Evolutionary conservation across 2,329 filamentous ascomycete genomes (phyloP).

Genomic region (Pseudocercospora cruenta): DNA sequence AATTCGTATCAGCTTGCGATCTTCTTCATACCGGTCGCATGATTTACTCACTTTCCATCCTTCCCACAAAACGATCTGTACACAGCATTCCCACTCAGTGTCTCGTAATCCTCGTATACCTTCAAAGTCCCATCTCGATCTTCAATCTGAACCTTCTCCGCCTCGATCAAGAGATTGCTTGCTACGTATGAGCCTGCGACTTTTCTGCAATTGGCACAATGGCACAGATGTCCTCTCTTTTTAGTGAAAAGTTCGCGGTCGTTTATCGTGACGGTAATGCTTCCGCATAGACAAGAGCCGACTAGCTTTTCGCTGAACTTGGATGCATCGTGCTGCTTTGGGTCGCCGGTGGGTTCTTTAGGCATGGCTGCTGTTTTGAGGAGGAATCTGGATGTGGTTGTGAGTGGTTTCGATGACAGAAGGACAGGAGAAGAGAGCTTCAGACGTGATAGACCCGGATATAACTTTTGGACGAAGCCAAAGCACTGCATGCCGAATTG

Average conservation of each 20-base stretch:
- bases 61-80: slow-evolving; percentile 50
- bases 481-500: slow-evolving; percentile 1
- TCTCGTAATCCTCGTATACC: slow-evolving; percentile 49
- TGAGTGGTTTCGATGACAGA: neutral
- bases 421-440: neutral
- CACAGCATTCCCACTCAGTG: slow-evolving; percentile 52
- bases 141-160: slow-evolving; percentile 50
- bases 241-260: slow-evolving; percentile 53
- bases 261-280: slow-evolving; percentile 53
- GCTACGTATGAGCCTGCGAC: slow-evolving; percentile 50
- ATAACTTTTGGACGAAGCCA: neutral
- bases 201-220: slow-evolving; percentile 58
- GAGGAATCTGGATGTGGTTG: neutral
- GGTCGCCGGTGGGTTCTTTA: slow-evolving; percentile 42
- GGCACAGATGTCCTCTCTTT: slow-evolving; percentile 53
- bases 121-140: slow-evolving; percentile 52
- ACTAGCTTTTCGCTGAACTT: slow-evolving; percentile 42
- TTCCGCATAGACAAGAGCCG: slow-evolving; percentile 52
- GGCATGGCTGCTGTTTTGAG: slow-evolving; percentile 25
- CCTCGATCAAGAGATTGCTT: slow-evolving; percentile 47
- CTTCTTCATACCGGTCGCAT: neutral
- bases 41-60: slow-evolving; percentile 49
- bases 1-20: neutral
- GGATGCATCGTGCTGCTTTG: slow-evolving; percentile 42
- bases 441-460: neutral